Evolutionary conservation across 345 rosid species (phyloP).

Genomic region (Acer yangbiense): DNA sequence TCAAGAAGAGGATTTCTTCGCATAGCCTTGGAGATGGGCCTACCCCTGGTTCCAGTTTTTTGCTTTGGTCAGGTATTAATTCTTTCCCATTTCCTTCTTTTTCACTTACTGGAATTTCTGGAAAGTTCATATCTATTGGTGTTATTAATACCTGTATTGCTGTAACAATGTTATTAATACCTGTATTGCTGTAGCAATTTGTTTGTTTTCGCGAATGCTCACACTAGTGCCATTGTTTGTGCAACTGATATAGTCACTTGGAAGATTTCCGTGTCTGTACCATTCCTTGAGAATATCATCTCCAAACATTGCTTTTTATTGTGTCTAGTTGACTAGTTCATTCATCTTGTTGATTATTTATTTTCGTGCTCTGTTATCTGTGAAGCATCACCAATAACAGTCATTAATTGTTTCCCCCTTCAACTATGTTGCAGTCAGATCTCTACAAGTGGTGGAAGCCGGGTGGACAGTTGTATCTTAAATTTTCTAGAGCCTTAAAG

Average conservation of each 20-base stretch:
- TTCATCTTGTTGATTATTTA: constrained; percentile 1
- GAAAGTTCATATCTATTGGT: background rate
- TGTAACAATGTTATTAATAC: background rate
- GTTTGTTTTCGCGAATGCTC: background rate
- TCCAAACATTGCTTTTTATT: background rate
- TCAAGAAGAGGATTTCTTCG: constrained; percentile 83
- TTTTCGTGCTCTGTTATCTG: background rate
- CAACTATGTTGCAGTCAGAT: constrained; percentile 45
- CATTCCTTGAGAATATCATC: background rate
- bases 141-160: background rate
- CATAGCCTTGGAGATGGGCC: constrained; percentile 76
- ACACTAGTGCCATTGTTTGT: background rate
- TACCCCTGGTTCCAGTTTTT: constrained; percentile 95
- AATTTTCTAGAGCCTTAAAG: constrained; percentile 76
- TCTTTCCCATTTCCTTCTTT: background rate
- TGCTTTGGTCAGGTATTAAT: constrained; percentile 78
- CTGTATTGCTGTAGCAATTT: background rate
- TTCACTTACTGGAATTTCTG: background rate
- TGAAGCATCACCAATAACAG: constrained; percentile 8
- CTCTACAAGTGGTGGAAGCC: constrained; percentile 97
- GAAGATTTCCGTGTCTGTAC: background rate
- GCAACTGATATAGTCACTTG: background rate
- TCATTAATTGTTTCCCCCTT: constrained; percentile 3
- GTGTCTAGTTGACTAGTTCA: background rate
- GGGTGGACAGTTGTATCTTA: constrained; percentile 53